phyloP scores from a whole-genome alignment of 2,329 filamentous ascomycete genomes.

The Pseudogymnoascus sp. region DNA sequence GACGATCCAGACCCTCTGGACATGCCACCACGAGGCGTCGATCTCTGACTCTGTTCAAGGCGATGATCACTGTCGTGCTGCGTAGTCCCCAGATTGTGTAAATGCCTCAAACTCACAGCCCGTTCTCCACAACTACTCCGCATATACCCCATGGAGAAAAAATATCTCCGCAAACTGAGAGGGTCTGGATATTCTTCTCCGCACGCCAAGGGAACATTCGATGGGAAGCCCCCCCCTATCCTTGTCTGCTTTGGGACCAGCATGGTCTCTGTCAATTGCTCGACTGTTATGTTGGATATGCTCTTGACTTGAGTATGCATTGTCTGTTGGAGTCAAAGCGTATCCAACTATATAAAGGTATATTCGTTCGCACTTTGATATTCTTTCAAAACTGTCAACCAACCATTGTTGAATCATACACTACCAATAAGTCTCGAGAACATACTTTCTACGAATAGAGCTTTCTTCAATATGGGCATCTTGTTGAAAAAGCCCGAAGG shows the following conservation, averaged over 20 bases:
- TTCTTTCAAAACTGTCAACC: neutral
- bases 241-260: neutral
- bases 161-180: neutral
- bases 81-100: neutral
- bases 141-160: constrained; percentile 1
- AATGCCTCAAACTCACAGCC: neutral
- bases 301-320: neutral
- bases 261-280: neutral
- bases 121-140: neutral
- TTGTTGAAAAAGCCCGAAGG: constrained; percentile 10
- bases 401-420: neutral
- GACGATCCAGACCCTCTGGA: neutral
- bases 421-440: neutral
- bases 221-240: neutral
- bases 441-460: neutral
- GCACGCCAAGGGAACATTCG: neutral
- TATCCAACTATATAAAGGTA: neutral
- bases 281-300: neutral
- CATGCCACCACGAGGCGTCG: neutral
- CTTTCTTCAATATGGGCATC: constrained; percentile 9
- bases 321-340: neutral
- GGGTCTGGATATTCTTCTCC: neutral
- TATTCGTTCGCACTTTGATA: neutral
- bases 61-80: neutral
- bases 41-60: neutral